These are phyloP conservation scores for Arabidopsis hybrid DNA, from an alignment of 441 rosid species.

Conservation along the genomic window DNA sequence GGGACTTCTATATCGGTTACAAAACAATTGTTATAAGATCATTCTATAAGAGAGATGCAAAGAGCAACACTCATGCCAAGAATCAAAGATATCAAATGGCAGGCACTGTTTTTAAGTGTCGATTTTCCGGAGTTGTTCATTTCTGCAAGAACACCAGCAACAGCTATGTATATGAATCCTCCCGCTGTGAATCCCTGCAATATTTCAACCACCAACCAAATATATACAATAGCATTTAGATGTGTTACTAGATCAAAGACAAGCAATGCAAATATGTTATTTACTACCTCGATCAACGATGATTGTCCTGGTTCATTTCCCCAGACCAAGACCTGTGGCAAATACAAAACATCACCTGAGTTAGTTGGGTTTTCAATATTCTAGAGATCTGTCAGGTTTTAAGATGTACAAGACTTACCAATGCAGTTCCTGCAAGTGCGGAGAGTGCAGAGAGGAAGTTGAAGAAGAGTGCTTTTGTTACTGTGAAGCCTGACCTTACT, in stretches of 20 bases:
- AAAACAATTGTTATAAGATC: constrained; percentile 36
- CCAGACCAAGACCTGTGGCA: constrained; percentile 73
- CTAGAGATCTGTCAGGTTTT: constrained; percentile 2
- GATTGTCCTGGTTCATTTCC: constrained; percentile 95
- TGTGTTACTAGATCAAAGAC: not conserved
- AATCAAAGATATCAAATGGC: constrained; percentile 66
- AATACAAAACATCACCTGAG: not conserved
- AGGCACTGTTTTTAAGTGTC: constrained; percentile 57
- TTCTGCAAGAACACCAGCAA: constrained; percentile 92
- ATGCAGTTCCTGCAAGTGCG: constrained; percentile 85
- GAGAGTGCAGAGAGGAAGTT: constrained; percentile 91
- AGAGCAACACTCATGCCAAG: constrained; percentile 88
- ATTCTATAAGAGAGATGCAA: constrained; percentile 80
- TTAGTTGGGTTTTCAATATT: constrained; percentile 7
- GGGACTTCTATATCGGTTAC: constrained; percentile 27
- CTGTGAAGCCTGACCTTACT: constrained; percentile 93
- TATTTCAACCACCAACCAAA: constrained; percentile 12
- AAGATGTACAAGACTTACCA: constrained; percentile 53
- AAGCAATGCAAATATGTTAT: not conserved
- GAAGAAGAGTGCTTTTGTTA: constrained; percentile 86
- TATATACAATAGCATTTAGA: not conserved
- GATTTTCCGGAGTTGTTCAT: constrained; percentile 68
- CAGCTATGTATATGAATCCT: constrained; percentile 93
- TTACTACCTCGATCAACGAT: constrained; percentile 82
- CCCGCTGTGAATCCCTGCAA: constrained; percentile 93